Evolutionary conservation across 495 filamentous ascomycete species (phyloP).

Genomic region (Penicillium longicatenatum): DNA sequence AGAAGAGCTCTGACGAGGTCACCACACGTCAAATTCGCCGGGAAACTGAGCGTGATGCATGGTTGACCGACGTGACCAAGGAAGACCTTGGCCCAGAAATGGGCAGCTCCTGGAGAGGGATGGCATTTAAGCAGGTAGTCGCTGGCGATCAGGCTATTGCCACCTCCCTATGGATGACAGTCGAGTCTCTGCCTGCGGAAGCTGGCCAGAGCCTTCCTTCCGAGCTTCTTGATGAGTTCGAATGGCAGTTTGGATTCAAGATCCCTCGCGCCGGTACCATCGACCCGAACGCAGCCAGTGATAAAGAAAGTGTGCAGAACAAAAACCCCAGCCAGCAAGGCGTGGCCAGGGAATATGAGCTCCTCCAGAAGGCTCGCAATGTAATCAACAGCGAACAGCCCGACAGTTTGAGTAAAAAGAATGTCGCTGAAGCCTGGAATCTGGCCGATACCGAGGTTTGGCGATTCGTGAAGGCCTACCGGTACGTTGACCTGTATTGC

Average conservation of each 20-base stretch:
- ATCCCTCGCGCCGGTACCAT: conserved; percentile 60
- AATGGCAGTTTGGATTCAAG: conserved; percentile 88
- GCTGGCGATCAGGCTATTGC: conserved; percentile 61
- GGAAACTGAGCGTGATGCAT: conserved; percentile 74
- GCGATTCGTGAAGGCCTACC: conserved; percentile 80
- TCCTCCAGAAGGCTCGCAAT: conserved; percentile 62
- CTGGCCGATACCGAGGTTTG: conserved; percentile 90
- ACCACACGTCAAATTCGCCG: conserved; percentile 71
- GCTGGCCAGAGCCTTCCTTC: conserved; percentile 44
- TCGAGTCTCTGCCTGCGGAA: conserved; percentile 59
- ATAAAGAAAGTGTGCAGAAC: conserved; percentile 42
- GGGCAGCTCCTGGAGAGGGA: conserved; percentile 61
- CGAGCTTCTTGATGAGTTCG: conserved; percentile 61
- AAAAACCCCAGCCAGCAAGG: conserved; percentile 48
- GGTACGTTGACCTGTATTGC: conserved; percentile 24
- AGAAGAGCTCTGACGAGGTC: conserved; percentile 52
- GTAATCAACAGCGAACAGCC: conserved; percentile 45
- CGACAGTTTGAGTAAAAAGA: conserved; percentile 46
- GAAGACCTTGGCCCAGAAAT: conserved; percentile 63
- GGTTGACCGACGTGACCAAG: conserved; percentile 73
- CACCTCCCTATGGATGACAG: conserved; percentile 77
- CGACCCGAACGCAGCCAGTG: conserved; percentile 55
- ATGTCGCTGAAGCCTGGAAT: conserved; percentile 87
- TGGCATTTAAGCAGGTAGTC: conserved; percentile 80
- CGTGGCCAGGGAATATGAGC: conserved; percentile 56